Base-by-base conservation (phyloP, 2,329 filamentous ascomycete species). In the Knufia petricola region DNA sequence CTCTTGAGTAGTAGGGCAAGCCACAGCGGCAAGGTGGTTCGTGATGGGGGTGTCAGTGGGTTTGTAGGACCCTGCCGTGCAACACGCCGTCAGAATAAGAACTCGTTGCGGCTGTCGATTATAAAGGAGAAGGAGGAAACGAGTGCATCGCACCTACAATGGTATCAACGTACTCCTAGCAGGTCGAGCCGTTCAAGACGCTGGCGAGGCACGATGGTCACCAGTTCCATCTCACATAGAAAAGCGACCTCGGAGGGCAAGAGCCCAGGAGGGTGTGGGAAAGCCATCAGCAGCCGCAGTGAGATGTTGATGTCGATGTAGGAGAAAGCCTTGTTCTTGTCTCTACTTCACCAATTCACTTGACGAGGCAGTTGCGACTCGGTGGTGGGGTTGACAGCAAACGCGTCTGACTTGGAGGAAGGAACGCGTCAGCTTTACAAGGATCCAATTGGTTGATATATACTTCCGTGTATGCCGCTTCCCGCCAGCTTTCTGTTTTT, bases 171-270 rank as follows among this genome's bases (percentile, higher is more conserved):
- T 74, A 96, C 92, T 56, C 84, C 82, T 48, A 98, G 78, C 53
- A 98, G 77, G 59, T 86, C 76, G 54, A 98, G 84, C 58, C 79
- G 80, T 57, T 95, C 88, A 46, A 98, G 81, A 55, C 85, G 79
- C 66, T 96, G 89, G 47, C 92, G 85, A 30, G 92, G 92, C 43
- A 96, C 81, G 19, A 98, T 78, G 0, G 89, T 95, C 49, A 98
- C 85, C 60, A 87, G 79, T 70, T 96, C 90, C 88, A 95, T 96
- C 71, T 98, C 92, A 67, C 89, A 95, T 23, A 96, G 73, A 63
- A 96, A 98, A 44, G 88, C 85, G 39, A 94, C 85, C 70, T 98
- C 92, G 55, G 85, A 75, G 51, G 92, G 87, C 59, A 85, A 84
- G 38, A 95, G 76, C 66, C 83, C 78, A 54, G 76, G 71, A 32